These are phyloP conservation scores for Ensete glaucum DNA, from an alignment of 176 grass and related monocot genomes.

Conservation along the genomic window DNA sequence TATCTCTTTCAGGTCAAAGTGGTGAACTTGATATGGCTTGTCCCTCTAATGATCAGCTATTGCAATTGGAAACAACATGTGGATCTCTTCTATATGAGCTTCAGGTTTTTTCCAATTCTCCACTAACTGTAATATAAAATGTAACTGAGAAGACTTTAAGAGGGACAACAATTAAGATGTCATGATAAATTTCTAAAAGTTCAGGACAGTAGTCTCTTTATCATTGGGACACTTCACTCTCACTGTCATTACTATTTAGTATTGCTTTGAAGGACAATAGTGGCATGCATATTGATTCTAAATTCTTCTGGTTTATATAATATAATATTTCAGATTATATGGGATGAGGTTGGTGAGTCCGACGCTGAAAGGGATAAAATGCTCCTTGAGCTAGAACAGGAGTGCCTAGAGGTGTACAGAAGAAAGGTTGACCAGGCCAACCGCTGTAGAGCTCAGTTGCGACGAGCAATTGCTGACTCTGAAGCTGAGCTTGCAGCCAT, in stretches of 20 bases:
- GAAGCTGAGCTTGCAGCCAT: slow-evolving; percentile 58
- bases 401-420: slow-evolving; percentile 59
- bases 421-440: slow-evolving; percentile 55
- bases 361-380: slow-evolving; percentile 44
- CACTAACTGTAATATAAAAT: no score
- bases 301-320: neutral
- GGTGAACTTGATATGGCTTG: slow-evolving; percentile 3
- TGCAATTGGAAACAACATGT: slow-evolving; percentile 23
- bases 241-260: no score
- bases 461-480: slow-evolving; percentile 38
- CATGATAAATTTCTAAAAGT: neutral
- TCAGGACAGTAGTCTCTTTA: neutral
- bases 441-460: slow-evolving; percentile 35
- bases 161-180: no score
- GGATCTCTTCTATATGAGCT: slow-evolving; percentile 34
- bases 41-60: slow-evolving; percentile 18
- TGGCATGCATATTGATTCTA: neutral
- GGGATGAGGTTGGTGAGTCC: slow-evolving; percentile 69
- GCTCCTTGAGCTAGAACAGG: slow-evolving; percentile 55
- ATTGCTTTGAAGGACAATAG: neutral
- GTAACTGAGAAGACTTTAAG: no score
- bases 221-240: no score
- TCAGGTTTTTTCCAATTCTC: slow-evolving; percentile 8
- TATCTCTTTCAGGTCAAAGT: neutral
- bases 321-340: slow-evolving; percentile 41